Evolutionary conservation across 129 eudicot species (phyloP), one percentile per base, ranked within the genome.

Genomic region (Flaveria linearis): DNA sequence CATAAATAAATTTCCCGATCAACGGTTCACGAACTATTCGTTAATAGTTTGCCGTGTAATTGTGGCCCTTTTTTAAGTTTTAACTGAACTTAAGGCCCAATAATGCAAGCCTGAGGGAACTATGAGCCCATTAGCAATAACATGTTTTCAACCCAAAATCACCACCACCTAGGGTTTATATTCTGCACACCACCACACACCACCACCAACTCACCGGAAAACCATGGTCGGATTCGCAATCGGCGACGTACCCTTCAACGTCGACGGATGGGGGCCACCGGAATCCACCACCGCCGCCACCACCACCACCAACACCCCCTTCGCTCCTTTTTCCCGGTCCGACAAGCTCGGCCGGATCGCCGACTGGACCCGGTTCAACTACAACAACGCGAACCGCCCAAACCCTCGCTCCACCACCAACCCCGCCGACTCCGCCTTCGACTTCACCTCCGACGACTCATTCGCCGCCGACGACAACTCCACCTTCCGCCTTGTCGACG

Each of bases 221-320:
- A 52, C 60, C 52, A 33, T 85, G 88, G 87, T 79, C 10, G 83
- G 82, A 4, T 89, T 92, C 57, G 88, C 86, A 42, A 71, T 92
- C 25, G 93, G 79, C 33, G 71, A 86, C n/a, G 97, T 92, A 1
- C 91, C 93, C 0, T 89, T 85, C 87, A 92, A 89, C 45, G 80
- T 86, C 46, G 97, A 89, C 76, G 97, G 97, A 1, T 92, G 96
- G 97, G 96, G 96, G 2, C 97, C 96, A 12, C 88, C 86, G 28
- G 93, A 92, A 5, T 81, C 97, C 68, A n/a, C 88, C 64, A 10
- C 87, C 68, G 16, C 90, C 64, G 8, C 88, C 11, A 7, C 81
- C 17, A 68, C 71, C 72, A 84, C 88, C 39, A 23, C 77, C 71
- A 82, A 87, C 47, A 86, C 84, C 25, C 93, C 64, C 53, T 89